phyloP scores from a whole-genome alignment of 2,329 filamentous ascomycete species.

The Aspergillus puulaauensis region DNA sequence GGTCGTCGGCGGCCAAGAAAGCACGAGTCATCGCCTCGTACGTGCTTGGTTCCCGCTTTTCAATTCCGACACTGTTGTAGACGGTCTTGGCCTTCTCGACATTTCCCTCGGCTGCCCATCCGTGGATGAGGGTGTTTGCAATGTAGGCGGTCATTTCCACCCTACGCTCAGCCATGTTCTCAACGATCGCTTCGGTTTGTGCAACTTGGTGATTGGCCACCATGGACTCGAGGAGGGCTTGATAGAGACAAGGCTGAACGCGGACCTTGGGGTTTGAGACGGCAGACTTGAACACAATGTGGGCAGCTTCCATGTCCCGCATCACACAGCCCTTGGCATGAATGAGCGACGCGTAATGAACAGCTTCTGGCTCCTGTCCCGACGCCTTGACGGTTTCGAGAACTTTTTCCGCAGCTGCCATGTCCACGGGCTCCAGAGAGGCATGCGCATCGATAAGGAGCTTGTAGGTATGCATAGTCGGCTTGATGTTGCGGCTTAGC shows the following conservation, averaged over 20 bases:
- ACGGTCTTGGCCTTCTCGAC: constrained; percentile 75
- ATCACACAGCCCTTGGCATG: constrained; percentile 93
- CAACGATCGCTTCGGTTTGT: constrained; percentile 71
- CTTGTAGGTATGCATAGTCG: constrained; percentile 96
- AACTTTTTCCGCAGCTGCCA: constrained; percentile 81
- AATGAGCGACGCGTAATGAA: constrained; percentile 93
- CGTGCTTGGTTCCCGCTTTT: constrained; percentile 90
- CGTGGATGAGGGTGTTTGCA: constrained; percentile 95
- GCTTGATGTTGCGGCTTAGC: constrained; percentile 79
- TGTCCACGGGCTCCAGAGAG: constrained; percentile 86
- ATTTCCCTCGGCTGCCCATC: constrained; percentile 84
- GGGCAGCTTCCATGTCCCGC: constrained; percentile 85
- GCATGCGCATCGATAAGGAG: constrained; percentile 93
- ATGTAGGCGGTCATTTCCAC: constrained; percentile 96
- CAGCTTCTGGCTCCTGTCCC: constrained; percentile 78
- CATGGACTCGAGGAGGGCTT: constrained; percentile 95
- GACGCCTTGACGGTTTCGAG: constrained; percentile 73
- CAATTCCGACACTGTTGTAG: constrained; percentile 73
- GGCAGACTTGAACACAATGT: constrained; percentile 77
- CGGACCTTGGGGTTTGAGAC: constrained; percentile 66
- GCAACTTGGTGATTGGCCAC: constrained; percentile 87
- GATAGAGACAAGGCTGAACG: constrained; percentile 83
- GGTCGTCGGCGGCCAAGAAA: constrained; percentile 80
- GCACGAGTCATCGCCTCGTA: constrained; percentile 98
- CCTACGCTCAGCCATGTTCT: constrained; percentile 69